A percentile compares a stretch with the other conserved stretches of the same genome.
Evolutionary conservation across 1,284 basidiomycete species (phyloP).

Genomic region (Ceratobasidium sp.): DNA sequence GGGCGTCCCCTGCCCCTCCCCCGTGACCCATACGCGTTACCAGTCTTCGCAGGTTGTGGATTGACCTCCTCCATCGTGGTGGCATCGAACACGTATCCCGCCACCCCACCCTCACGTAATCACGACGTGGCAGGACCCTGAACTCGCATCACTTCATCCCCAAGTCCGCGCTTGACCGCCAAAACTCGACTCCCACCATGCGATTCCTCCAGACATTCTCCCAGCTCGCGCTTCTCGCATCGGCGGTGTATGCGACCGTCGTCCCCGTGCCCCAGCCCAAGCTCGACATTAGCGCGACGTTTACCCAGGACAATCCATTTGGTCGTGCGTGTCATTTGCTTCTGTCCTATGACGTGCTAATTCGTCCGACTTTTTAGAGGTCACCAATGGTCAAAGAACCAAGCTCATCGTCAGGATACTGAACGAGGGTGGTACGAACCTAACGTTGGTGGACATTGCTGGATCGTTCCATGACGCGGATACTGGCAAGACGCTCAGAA

Average conservation of each 20-base stretch:
- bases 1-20: constrained; percentile 26
- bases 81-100: not conserved
- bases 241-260: constrained; percentile 42
- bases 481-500: constrained; percentile 76
- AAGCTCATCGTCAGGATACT: constrained; percentile 74
- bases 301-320: constrained; percentile 83
- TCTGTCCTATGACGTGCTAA: constrained; percentile 11
- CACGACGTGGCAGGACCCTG: constrained; percentile 43
- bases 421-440: constrained; percentile 81
- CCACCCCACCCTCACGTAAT: constrained; percentile 32
- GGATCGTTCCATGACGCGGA: constrained; percentile 80
- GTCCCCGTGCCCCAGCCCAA: constrained; percentile 57
- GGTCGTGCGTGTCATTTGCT: constrained; percentile 71
- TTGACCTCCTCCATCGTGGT: constrained; percentile 15
- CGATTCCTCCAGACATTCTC: constrained; percentile 40
- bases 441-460: constrained; percentile 76
- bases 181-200: constrained; percentile 43
- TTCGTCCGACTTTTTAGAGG: constrained; percentile 63
- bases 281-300: constrained; percentile 73
- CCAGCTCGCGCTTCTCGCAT: constrained; percentile 44
- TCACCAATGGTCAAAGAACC: constrained; percentile 90
- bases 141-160: constrained; percentile 2
- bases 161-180: not conserved
- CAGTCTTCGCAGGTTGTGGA: not conserved
- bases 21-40: not conserved